Evolutionary conservation across 1,284 basidiomycete genomes (phyloP), one percentile per base, ranked within the genome.

Genomic region (Lentinus polychrous): DNA sequence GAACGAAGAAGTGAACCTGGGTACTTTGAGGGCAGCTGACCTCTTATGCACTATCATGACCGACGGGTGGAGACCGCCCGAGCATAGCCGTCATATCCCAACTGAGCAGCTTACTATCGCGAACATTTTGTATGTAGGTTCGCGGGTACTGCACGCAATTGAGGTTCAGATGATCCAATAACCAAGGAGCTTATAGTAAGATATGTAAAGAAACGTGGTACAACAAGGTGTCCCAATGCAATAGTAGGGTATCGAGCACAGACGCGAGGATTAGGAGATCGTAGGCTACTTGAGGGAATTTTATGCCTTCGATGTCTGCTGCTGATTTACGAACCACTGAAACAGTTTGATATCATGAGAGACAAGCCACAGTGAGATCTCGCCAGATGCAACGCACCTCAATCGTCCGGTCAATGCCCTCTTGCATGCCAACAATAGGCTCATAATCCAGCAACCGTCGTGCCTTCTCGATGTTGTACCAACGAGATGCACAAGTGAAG

Each of bases 391-490:
- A 39, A 70, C 79, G 56, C 55, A 86, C 86, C 63, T 85, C 82
- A 20, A 92, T 79, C 66, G 86, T 90, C 55, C 74, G 75, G 66
- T 80, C 77, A 51, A 97, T 77, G 18, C 92, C 95, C 57, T 99
- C 94, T 55, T 93, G 84, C 24, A 99, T 60, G 1, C 92, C 88
- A 11, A 96, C 84, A 49, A 92, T 71, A 0, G 95, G 96, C 63
- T 93, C 90, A 67, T 99, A 99, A 2, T 91, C 94, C 34, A 99
- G 74, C 53, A 97, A 79, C 49, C 93, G 72, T 56, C 94, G 76
- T 8, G 95, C 92, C 71, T 92, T 94, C 72, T 99, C 95, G 46
- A 95, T 94, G 65, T 97, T 96, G 67, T 95, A 90, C 75, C 88
- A 98, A 58, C 94, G 78, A 53, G 71, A 75, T 22, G 76, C 79